Percentiles rank a stretch among this genome's conserved stretches.
Conservation (phyloP, 139 green algal genomes). For the Chlorella vulgaris region DNA sequence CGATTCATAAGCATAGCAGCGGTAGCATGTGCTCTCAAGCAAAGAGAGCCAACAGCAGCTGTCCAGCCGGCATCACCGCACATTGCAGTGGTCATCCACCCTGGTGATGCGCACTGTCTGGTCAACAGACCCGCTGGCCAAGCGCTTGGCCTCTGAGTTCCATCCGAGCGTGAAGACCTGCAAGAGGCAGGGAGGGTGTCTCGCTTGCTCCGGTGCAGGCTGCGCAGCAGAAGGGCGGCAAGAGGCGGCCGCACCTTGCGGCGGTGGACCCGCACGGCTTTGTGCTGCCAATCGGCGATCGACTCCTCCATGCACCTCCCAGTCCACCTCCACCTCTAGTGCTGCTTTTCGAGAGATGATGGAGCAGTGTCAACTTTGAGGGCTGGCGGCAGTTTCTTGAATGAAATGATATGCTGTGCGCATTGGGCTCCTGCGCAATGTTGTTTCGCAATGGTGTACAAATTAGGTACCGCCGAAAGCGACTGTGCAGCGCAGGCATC, state of each 20-base stretch:
- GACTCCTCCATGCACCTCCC: background rate
- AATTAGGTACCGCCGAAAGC: no score
- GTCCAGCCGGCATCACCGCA: background rate
- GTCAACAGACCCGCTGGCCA: constrained; percentile 47
- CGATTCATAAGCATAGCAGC: background rate
- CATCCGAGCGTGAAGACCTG: constrained; percentile 45
- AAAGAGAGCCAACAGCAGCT: background rate
- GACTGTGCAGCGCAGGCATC: no score
- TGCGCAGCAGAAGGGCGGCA: background rate
- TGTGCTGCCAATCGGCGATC: constrained; percentile 32
- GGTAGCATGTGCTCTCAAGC: background rate
- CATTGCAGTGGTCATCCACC: constrained; percentile 23
- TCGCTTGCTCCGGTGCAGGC: background rate
- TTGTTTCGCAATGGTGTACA: no score
- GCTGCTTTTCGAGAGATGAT: no score
- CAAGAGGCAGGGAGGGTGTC: no score
- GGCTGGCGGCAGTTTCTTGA: no score
- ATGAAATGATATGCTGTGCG: no score
- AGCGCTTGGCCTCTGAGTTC: constrained; percentile 34
- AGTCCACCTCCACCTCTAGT: background rate
- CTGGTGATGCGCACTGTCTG: constrained; percentile 34
- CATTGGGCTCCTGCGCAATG: no score
- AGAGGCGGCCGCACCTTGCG: constrained; percentile 25
- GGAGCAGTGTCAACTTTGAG: no score
- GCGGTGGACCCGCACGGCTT: constrained; percentile 18